Conservation (phyloP, 768 basidiomycete species). For the Lyophyllum semitale region DNA sequence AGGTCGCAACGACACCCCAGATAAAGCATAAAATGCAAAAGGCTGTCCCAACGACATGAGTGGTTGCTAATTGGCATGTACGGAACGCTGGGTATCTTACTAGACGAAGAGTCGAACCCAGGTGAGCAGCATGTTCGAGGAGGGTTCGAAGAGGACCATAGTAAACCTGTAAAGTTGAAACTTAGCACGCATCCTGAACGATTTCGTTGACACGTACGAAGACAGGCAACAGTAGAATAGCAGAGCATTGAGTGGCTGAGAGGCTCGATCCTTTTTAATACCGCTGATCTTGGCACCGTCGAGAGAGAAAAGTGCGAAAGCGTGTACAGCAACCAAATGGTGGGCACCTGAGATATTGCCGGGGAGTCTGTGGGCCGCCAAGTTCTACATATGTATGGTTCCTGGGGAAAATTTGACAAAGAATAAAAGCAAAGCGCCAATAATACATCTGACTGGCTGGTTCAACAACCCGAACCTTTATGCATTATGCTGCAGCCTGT, state of each 20-base stretch:
- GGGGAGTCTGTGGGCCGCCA: not conserved
- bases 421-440: no score
- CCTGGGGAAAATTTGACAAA: no score
- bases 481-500: no score
- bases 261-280: constrained; percentile 8
- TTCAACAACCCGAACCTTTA: no score
- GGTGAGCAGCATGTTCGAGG: constrained; percentile 24
- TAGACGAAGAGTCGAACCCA: constrained; percentile 16
- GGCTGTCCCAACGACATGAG: no score
- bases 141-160: constrained; percentile 25
- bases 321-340: not conserved
- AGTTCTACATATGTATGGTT: no score
- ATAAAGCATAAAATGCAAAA: not conserved
- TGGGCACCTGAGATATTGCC: not conserved
- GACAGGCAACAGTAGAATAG: constrained; percentile 14
- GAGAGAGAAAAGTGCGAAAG: not conserved
- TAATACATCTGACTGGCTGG: no score
- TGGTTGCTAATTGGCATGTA: not conserved
- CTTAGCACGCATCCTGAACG: not conserved
- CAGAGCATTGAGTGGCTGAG: constrained; percentile 14
- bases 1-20: not conserved
- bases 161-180: constrained; percentile 5
- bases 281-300: not conserved
- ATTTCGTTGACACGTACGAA: constrained; percentile 4
- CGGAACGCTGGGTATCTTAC: not conserved